Evolutionary conservation across 2,329 filamentous ascomycete species (phyloP).

Genomic region (Xylaria sp.): DNA sequence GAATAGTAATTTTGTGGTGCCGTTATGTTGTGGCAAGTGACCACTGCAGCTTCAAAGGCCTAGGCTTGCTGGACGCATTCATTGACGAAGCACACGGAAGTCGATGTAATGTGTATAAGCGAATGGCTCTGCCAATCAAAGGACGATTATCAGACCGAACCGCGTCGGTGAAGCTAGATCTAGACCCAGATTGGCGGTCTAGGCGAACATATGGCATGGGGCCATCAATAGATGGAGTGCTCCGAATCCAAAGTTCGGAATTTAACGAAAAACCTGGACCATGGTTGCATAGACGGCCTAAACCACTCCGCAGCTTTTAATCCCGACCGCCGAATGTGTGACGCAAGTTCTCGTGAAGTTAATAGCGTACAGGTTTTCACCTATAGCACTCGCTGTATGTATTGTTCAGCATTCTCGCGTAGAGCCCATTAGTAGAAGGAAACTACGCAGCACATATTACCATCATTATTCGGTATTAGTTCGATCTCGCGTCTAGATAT

Average conservation of each 20-base stretch:
- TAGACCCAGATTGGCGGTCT: conserved; percentile 6
- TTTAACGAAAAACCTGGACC: background rate
- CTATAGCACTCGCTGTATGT: background rate
- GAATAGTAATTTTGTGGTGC: conserved; percentile 12
- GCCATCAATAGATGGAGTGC: background rate
- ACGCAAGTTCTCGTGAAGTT: background rate
- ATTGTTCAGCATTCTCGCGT: background rate
- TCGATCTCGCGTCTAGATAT: background rate
- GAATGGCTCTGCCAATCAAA: conserved; percentile 7
- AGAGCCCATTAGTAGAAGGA: no score
- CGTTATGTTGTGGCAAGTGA: background rate
- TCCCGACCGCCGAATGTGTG: background rate
- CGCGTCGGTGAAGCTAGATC: background rate
- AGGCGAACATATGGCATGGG: background rate
- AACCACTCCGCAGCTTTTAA: background rate
- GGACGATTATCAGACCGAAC: background rate
- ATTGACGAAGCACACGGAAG: conserved; percentile 3
- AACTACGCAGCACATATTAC: background rate
- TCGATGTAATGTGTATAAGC: background rate
- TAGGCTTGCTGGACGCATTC: background rate
- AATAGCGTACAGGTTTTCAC: no score
- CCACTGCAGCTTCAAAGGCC: conserved; percentile 14
- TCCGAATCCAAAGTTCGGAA: background rate
- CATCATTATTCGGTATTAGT: background rate
- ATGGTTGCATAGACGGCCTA: no score